Evolutionary conservation across 495 filamentous ascomycete species (phyloP).

Genomic region (Aspergillus nidulans): DNA sequence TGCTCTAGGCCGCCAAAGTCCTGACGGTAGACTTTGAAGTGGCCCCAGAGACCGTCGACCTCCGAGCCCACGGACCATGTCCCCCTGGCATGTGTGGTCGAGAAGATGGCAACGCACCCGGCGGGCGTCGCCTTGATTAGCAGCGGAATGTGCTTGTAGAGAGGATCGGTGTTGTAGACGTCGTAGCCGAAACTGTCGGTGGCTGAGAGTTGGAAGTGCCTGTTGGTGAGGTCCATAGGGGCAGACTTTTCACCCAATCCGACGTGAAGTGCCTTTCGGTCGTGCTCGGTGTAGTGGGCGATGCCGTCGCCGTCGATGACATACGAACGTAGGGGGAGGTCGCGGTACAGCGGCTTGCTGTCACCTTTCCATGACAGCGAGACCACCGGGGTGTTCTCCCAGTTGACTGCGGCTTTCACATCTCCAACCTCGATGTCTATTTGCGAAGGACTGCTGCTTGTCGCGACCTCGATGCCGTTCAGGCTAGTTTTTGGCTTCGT

Average conservation of each 20-base stretch:
- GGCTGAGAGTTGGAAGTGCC: constrained; percentile 59
- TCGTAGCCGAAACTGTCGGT: constrained; percentile 70
- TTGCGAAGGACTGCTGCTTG: constrained; percentile 21
- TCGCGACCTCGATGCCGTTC: constrained; percentile 20
- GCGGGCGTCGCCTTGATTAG: constrained; percentile 57
- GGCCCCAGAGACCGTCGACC: constrained; percentile 66
- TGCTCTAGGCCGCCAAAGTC: constrained; percentile 66
- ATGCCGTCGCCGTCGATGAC: constrained; percentile 53
- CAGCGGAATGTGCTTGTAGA: constrained; percentile 70
- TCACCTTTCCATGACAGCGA: constrained; percentile 49
- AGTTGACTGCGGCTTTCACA: constrained; percentile 50
- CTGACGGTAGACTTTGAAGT: constrained; percentile 67
- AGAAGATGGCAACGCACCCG: constrained; percentile 62
- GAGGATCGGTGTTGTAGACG: constrained; percentile 61
- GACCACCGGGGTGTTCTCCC: constrained; percentile 52
- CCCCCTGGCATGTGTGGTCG: constrained; percentile 56
- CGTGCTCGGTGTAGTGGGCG: constrained; percentile 57
- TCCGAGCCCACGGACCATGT: constrained; percentile 65
- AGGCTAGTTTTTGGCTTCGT: constrained; percentile 38
- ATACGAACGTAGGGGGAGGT: constrained; percentile 60
- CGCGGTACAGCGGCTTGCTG: constrained; percentile 48
- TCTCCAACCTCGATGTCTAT: constrained; percentile 45
- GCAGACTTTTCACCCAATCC: constrained; percentile 66
- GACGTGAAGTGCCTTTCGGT: constrained; percentile 55
- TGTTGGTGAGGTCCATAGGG: constrained; percentile 65